A percentile compares a stretch with the other conserved stretches of the same genome.
Evolutionary conservation across 1,139 yeast species (phyloP).

Genomic region (Taphrina flavorubra): DNA sequence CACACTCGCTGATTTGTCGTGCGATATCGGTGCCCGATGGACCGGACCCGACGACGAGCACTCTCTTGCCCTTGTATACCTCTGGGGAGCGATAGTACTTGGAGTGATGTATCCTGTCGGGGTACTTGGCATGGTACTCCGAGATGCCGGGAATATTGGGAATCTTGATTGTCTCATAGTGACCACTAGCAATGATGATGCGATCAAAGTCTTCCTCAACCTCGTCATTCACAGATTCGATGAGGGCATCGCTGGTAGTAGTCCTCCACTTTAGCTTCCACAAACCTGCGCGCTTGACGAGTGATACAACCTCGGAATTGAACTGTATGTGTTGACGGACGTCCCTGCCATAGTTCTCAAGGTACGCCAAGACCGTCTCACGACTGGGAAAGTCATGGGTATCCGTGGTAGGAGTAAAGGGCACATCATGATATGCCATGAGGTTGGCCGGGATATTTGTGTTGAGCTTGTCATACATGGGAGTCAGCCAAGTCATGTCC

Average conservation of each 20-base stretch:
- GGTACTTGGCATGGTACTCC: conserved; percentile 57
- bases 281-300: conserved; percentile 1
- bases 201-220: conserved; percentile 55
- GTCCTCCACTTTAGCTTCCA: conserved; percentile 18
- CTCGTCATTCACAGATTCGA: not conserved
- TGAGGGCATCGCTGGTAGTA: not conserved
- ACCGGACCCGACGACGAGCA: conserved; percentile 66
- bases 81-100: conserved; percentile 63
- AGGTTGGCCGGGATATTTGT: conserved; percentile 41
- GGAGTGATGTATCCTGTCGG: conserved; percentile 63
- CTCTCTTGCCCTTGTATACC: conserved; percentile 54
- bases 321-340: conserved; percentile 3
- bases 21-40: conserved; percentile 69
- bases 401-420: conserved; percentile 2
- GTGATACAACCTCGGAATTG: conserved; percentile 14
- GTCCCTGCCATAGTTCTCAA: conserved; percentile 26
- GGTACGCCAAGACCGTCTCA: conserved; percentile 27
- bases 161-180: conserved; percentile 57
- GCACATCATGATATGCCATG: conserved; percentile 35
- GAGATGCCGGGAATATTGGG: conserved; percentile 63
- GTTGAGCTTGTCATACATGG: conserved; percentile 44
- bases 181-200: conserved; percentile 63
- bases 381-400: conserved; percentile 35
- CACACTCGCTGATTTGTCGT: conserved; percentile 56
- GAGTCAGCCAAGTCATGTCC: conserved; percentile 41